A percentile compares a stretch with the other conserved stretches of the same genome.
Conservation (phyloP, 805 yeast genomes). For the Peterozyma toletana region DNA sequence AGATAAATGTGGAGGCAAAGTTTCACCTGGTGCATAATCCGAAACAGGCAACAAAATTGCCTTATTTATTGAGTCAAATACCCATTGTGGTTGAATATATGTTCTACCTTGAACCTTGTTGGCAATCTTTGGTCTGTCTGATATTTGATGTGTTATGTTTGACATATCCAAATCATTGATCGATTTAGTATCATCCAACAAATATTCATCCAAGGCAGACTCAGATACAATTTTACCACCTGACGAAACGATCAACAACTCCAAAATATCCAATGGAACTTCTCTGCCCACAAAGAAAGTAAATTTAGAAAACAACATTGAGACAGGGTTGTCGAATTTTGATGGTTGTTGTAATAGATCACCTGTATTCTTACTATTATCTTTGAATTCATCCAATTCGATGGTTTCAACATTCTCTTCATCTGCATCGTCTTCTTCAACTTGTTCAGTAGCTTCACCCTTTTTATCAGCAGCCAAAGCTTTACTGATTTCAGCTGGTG, state of each 20-base stretch:
- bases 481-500: conserved; percentile 32
- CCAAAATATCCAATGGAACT: conserved; percentile 87
- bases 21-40: conserved; percentile 87
- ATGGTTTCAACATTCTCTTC: conserved; percentile 34
- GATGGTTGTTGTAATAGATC: conserved; percentile 73
- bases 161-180: conserved; percentile 50
- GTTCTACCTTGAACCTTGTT: conserved; percentile 86
- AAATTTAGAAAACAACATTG: conserved; percentile 64
- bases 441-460: conserved; percentile 27
- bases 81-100: conserved; percentile 97
- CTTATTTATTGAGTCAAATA: conserved; percentile 85
- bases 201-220: conserved; percentile 73
- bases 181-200: conserved; percentile 35
- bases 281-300: conserved; percentile 90
- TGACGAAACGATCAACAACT: conserved; percentile 76
- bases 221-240: conserved; percentile 88
- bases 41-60: conserved; percentile 68
- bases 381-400: conserved; percentile 67
- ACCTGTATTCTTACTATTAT: conserved; percentile 53
- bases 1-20: conserved; percentile 91
- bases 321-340: conserved; percentile 47
- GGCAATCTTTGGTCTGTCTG: conserved; percentile 80
- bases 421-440: conserved; percentile 26
- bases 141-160: conserved; percentile 84
- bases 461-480: conserved; percentile 51